Conservation (phyloP, 2,329 filamentous ascomycete genomes). For the Rugonectria rugulosa region DNA sequence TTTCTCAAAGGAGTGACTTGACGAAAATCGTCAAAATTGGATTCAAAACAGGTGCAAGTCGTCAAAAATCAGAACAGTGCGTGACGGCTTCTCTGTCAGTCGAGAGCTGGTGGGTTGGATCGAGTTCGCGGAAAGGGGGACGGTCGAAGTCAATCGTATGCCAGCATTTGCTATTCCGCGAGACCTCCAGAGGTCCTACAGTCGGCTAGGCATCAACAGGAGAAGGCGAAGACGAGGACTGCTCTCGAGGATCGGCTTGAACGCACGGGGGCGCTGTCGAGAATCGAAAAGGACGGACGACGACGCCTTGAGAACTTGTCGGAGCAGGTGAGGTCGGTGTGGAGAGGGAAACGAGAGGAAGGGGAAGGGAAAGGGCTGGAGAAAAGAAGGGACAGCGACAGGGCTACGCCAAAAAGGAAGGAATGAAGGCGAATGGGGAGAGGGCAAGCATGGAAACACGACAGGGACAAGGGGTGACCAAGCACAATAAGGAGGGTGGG, state of each 20-base stretch:
- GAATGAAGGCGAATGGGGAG: constrained; percentile 43
- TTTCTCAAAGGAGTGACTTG: constrained; percentile 55
- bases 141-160: constrained; percentile 41
- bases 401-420: constrained; percentile 40
- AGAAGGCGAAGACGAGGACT: constrained; percentile 30
- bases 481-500: constrained; percentile 28
- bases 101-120: constrained; percentile 25
- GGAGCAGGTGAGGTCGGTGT: constrained; percentile 42
- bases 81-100: constrained; percentile 30
- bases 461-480: constrained; percentile 38
- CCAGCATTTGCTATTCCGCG: constrained; percentile 43
- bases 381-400: constrained; percentile 42
- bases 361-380: constrained; percentile 39
- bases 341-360: constrained; percentile 36
- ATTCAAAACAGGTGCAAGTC: constrained; percentile 39
- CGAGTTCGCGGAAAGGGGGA: constrained; percentile 27
- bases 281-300: constrained; percentile 41
- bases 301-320: constrained; percentile 44
- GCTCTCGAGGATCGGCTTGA: constrained; percentile 33
- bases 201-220: constrained; percentile 37
- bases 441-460: constrained; percentile 44
- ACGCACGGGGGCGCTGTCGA: constrained; percentile 42
- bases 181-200: constrained; percentile 42
- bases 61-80: constrained; percentile 35
- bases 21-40: constrained; percentile 53